Conservation (phyloP, 1,284 basidiomycete genomes). For the Marasmius fiardii region DNA sequence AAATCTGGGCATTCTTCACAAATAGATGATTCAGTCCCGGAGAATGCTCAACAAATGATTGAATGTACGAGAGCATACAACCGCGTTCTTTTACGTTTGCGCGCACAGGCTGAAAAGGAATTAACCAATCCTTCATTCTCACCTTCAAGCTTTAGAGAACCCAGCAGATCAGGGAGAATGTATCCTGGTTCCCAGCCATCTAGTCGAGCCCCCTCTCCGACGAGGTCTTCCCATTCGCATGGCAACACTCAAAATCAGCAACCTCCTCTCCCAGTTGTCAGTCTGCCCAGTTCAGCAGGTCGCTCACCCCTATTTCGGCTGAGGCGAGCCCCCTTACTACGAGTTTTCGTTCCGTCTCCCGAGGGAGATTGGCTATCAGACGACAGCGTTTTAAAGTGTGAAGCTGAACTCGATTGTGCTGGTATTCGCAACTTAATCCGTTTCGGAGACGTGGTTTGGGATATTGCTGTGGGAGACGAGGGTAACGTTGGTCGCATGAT, state of each 20-base stretch:
- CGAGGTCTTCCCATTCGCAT: constrained; percentile 44
- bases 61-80: constrained; percentile 67
- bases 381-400: constrained; percentile 72
- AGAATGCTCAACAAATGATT: constrained; percentile 45
- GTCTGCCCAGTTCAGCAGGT: constrained; percentile 31
- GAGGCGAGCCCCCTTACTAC: constrained; percentile 66
- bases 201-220: constrained; percentile 65
- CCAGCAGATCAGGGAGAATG: constrained; percentile 12
- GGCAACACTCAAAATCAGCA: constrained; percentile 22
- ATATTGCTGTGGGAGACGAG: constrained; percentile 77
- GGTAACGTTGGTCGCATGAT: constrained; percentile 74
- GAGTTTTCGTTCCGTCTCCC: constrained; percentile 78
- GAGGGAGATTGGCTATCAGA: constrained; percentile 82
- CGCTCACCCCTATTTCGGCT: constrained; percentile 64
- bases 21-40: constrained; percentile 34
- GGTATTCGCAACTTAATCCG: constrained; percentile 57
- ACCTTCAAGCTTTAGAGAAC: constrained; percentile 10
- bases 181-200: constrained; percentile 32
- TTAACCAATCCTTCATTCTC: constrained; percentile 19
- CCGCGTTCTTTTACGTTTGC: constrained; percentile 67
- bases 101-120: constrained; percentile 67
- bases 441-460: constrained; percentile 79
- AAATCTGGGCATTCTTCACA: constrained; percentile 34
- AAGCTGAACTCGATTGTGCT: constrained; percentile 69
- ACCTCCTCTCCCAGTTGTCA: constrained; percentile 5